Conservation (phyloP, 2,329 filamentous ascomycete species). For the Sodiomyces alkalinus region DNA sequence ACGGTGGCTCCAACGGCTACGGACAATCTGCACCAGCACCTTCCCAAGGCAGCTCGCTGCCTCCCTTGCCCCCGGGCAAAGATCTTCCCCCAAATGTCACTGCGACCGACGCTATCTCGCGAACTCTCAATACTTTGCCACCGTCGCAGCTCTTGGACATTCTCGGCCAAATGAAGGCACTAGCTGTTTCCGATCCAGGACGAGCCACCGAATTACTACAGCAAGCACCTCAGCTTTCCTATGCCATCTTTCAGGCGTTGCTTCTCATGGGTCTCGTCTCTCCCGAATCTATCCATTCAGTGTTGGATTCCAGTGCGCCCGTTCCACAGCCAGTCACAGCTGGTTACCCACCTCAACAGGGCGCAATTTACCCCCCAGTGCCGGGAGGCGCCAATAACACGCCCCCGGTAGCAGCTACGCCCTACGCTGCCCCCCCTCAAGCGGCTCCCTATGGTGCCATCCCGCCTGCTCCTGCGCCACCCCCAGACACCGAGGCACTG, state of each 20-base stretch:
- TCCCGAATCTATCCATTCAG: slow-evolving; percentile 63
- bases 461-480: slow-evolving; percentile 15
- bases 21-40: slow-evolving; percentile 13
- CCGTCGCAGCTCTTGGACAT: slow-evolving; percentile 85
- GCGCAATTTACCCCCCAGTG: slow-evolving; percentile 18
- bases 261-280: slow-evolving; percentile 88
- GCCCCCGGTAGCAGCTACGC: slow-evolving; percentile 27
- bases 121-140: slow-evolving; percentile 74
- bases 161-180: slow-evolving; percentile 81
- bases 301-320: slow-evolving; percentile 41
- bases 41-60: slow-evolving; percentile 40
- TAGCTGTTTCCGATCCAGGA: slow-evolving; percentile 67
- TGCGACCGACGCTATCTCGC: slow-evolving; percentile 81
- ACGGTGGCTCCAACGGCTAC: slow-evolving; percentile 17
- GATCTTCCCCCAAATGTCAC: slow-evolving; percentile 72
- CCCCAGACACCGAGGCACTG: slow-evolving; percentile 52
- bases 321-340: slow-evolving; percentile 15
- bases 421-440: slow-evolving; percentile 29
- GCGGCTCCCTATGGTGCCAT: slow-evolving; percentile 20
- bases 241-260: slow-evolving; percentile 88
- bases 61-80: slow-evolving; percentile 69
- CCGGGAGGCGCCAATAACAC: slow-evolving; percentile 25
- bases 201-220: slow-evolving; percentile 76
- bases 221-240: slow-evolving; percentile 82
- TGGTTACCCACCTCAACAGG: slow-evolving; percentile 10